A percentile compares a stretch with the other conserved stretches of the same genome.
These are phyloP conservation scores for Chlorella sp. DNA, from an alignment of 139 green algal genomes.

Conservation along the genomic window DNA sequence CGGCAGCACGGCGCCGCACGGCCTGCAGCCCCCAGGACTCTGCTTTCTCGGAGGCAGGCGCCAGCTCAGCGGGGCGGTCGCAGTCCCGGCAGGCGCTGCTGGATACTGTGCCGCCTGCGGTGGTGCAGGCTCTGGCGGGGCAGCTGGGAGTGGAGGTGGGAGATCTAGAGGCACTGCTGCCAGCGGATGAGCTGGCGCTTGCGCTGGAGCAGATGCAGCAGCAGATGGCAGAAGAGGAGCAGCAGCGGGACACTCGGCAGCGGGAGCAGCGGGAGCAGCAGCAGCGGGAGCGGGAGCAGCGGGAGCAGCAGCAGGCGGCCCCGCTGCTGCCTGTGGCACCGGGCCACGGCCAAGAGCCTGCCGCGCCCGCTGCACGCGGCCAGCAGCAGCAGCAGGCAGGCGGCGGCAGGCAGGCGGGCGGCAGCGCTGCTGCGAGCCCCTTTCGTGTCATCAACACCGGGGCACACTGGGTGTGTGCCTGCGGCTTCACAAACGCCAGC, in stretches of 20 bases:
- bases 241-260: neutral
- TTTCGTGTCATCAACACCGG: neutral
- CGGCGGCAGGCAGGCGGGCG: neutral
- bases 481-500: neutral
- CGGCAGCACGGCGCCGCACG: neutral
- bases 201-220: constrained; percentile 16
- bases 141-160: neutral
- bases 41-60: too few relatives aligned
- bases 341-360: neutral
- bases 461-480: neutral
- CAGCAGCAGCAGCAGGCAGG: neutral
- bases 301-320: neutral
- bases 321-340: neutral
- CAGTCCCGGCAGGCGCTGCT: neutral
- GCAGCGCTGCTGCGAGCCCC: neutral
- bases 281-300: neutral
- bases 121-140: neutral
- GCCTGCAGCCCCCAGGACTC: neutral
- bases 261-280: neutral
- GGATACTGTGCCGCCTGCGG: neutral
- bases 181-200: neutral
- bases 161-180: neutral
- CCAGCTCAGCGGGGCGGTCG: neutral
- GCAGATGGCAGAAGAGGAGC: neutral
- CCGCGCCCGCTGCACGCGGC: neutral